Percentiles rank a stretch among this genome's conserved stretches.
Conservation (phyloP, 768 basidiomycete genomes). For the Mycena amicta region DNA sequence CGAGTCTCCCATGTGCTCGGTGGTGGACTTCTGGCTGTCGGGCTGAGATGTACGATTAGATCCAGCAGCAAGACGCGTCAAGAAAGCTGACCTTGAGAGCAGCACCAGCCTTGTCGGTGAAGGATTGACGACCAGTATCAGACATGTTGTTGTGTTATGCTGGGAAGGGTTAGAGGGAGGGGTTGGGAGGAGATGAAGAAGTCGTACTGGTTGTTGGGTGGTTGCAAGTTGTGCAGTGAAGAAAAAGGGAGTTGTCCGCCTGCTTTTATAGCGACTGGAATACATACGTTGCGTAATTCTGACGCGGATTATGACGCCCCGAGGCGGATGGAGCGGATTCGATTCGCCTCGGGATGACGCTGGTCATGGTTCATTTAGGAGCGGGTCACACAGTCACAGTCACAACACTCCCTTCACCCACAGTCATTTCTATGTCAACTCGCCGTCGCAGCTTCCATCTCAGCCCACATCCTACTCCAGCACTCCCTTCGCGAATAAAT, state of each 20-base stretch:
- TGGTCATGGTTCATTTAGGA: neutral
- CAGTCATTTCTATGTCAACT: neutral
- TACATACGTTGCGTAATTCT: neutral
- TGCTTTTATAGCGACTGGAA: neutral
- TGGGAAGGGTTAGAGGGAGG: neutral
- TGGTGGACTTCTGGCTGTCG: slow-evolving; percentile 58
- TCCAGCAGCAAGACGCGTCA: too few species aligned
- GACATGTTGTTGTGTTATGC: slow-evolving; percentile 50
- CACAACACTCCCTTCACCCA: neutral
- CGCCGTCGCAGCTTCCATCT: slow-evolving; percentile 21
- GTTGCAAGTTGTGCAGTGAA: neutral
- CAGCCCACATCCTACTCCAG: neutral
- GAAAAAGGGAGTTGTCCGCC: neutral
- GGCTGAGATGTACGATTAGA: slow-evolving; percentile 38
- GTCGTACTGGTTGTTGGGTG: neutral
- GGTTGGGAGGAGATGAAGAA: neutral
- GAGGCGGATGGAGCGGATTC: neutral
- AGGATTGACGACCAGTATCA: slow-evolving; percentile 57
- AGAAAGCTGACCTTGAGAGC: slow-evolving; percentile 46
- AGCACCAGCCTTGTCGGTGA: slow-evolving; percentile 58
- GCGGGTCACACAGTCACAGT: neutral
- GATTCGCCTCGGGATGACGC: neutral
- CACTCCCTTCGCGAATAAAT: neutral
- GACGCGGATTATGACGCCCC: neutral
- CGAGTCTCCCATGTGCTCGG: slow-evolving; percentile 53